Evolutionary conservation across 768 basidiomycete species (phyloP).

Genomic region (Calocera cornea): DNA sequence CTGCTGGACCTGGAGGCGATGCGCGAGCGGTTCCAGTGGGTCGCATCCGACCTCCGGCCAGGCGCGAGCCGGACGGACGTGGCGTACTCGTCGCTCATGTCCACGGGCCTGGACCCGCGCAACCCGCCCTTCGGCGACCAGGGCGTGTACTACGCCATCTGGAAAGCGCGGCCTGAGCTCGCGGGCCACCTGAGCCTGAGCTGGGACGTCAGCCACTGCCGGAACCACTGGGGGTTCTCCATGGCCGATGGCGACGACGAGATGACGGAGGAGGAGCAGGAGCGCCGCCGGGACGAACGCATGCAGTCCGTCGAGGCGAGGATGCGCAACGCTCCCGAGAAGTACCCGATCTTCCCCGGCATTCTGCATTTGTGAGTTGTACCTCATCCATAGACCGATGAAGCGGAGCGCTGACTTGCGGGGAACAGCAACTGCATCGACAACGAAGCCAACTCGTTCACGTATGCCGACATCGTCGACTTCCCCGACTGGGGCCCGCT

Average conservation of each 20-base stretch:
- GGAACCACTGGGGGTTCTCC: neutral
- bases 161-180: slow-evolving; percentile 7
- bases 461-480: neutral
- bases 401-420: neutral
- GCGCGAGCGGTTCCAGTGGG: slow-evolving; percentile 17
- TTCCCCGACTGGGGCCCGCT: neutral
- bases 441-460: slow-evolving; percentile 2
- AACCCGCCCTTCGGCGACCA: slow-evolving; percentile 16
- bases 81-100: slow-evolving; percentile 29
- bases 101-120: slow-evolving; percentile 11
- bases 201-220: slow-evolving; percentile 15
- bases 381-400: neutral
- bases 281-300: slow-evolving; percentile 70
- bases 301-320: slow-evolving; percentile 28
- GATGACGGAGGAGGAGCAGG: slow-evolving; percentile 69
- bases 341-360: slow-evolving; percentile 21
- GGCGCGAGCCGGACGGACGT: neutral
- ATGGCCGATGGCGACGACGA: slow-evolving; percentile 30
- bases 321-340: slow-evolving; percentile 60
- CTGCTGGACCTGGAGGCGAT: slow-evolving; percentile 37
- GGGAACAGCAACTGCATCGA: neutral
- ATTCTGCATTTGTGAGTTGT: neutral
- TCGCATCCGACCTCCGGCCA: neutral
- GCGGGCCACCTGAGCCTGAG: slow-evolving; percentile 11
- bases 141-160: slow-evolving; percentile 16